phyloP scores from a whole-genome alignment of 306 rosid species.

The Canavalia gladiata region DNA sequence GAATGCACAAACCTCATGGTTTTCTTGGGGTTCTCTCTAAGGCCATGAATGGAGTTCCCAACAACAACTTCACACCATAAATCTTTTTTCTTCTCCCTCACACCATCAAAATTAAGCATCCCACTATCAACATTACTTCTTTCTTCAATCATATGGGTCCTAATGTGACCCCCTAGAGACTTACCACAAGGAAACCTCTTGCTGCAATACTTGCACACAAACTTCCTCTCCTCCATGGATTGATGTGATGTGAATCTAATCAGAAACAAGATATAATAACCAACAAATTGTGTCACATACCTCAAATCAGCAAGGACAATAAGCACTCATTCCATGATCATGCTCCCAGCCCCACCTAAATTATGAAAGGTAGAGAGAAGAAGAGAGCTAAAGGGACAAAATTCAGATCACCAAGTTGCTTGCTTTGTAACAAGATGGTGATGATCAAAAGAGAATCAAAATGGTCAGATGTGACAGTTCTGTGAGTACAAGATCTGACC shows the following conservation, averaged over 20 bases:
- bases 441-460: slow-evolving; percentile 58
- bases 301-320: slow-evolving; percentile 53
- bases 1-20: slow-evolving; percentile 71
- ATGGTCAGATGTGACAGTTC: slow-evolving; percentile 83
- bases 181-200: slow-evolving; percentile 76
- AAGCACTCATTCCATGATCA: slow-evolving; percentile 50
- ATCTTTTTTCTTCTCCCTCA: slow-evolving; percentile 63
- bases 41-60: slow-evolving; percentile 58
- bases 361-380: no score
- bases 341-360: not conserved
- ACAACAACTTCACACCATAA: slow-evolving; percentile 45
- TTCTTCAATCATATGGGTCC: slow-evolving; percentile 68
- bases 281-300: slow-evolving; percentile 48
- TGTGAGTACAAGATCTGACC: slow-evolving; percentile 82
- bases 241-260: slow-evolving; percentile 13
- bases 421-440: slow-evolving; percentile 45
- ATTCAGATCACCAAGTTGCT: slow-evolving; percentile 62
- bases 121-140: slow-evolving; percentile 35
- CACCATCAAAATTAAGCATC: slow-evolving; percentile 52
- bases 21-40: slow-evolving; percentile 86
- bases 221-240: slow-evolving; percentile 65
- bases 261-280: slow-evolving; percentile 36
- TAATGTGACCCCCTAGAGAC: slow-evolving; percentile 82
- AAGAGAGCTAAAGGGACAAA: not conserved
- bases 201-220: slow-evolving; percentile 77